Evolutionary conservation across 2,329 filamentous ascomycete species (phyloP), one percentile per base, ranked within the genome.

Genomic region (Sporothrix euskadiensis): DNA sequence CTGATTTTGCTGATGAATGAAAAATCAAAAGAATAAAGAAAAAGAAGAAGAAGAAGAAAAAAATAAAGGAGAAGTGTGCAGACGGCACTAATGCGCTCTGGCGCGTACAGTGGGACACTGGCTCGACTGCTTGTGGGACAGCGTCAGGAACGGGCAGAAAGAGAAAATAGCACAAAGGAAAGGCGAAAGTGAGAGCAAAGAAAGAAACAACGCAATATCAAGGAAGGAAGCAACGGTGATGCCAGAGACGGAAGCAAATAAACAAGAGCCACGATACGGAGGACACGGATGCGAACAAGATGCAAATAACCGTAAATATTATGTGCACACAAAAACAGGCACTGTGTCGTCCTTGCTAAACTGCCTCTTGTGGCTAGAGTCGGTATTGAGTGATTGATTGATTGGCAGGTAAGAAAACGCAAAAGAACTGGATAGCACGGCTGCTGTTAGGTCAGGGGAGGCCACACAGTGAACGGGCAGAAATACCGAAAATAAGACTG

Each of bases 291-390:
- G 22, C 54, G 8, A 26, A 57, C 19, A 3, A 16, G 12, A 16
- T 30, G 56, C 22, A 30, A 30, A 59, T 16, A 32, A 19, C 56
- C 52, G 22, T 26, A 26, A 54, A 56, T 26, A 61, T 19, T 35
- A 30, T 49, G 44, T 49, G 44, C 3, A 66, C 9, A 16, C n/a
- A 26, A 65, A 47, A 26, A 47, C 12, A 30, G 47, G 14, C 39
- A 52, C 22, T 32, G 63, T 68, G 22, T 39, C 22, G 39, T 65
- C 61, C 8, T 65, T 14, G 39, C 26, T 26, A 26, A 9, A 47
- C 35, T 41, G 35, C 68, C 52, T 56, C 30, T 70, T 70, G 16
- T 41, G 32, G 52, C 22, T 57, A 70, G 52, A 54, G 30, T 7
- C 16, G 22, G 49, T 56, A 49, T 14, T 39, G 57, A 61, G 12